A percentile compares a stretch with the other conserved stretches of the same genome.
Conservation (phyloP, 208 protist genomes). For the Crithidia fasciculata region DNA sequence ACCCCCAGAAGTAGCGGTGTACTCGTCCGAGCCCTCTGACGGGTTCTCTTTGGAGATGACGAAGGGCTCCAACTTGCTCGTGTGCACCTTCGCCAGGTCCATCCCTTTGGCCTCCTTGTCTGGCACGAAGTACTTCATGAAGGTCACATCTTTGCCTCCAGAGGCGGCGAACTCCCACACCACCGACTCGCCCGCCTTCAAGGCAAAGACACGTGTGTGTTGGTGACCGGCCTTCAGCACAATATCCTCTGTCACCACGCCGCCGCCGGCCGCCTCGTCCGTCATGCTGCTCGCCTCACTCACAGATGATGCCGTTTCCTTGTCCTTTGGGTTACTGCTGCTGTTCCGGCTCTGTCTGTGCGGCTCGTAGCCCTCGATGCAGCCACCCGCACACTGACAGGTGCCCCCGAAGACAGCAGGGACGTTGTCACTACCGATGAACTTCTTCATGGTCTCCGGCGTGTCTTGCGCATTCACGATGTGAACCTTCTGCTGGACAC, state of each 20-base stretch:
- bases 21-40: conserved; percentile 43
- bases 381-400: conserved; percentile 54
- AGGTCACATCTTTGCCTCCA: conserved; percentile 34
- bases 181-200: conserved; percentile 36
- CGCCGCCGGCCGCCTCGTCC: background rate
- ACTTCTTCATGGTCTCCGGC: conserved; percentile 29
- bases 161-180: conserved; percentile 57
- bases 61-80: conserved; percentile 36
- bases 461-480: conserved; percentile 50
- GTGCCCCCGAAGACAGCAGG: conserved; percentile 56
- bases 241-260: conserved; percentile 43
- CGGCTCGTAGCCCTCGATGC: conserved; percentile 43
- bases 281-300: background rate
- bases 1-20: conserved; percentile 39
- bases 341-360: background rate
- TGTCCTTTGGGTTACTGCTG: background rate
- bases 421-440: conserved; percentile 48
- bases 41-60: conserved; percentile 32
- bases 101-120: background rate
- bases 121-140: conserved; percentile 25
- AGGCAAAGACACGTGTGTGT: background rate
- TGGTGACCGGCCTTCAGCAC: conserved; percentile 26
- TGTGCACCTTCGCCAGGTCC: conserved; percentile 3
- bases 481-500: conserved; percentile 47
- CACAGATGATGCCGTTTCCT: background rate